Base-by-base conservation (phyloP, 2,329 filamentous ascomycete species). In the Penicillium sp. region DNA sequence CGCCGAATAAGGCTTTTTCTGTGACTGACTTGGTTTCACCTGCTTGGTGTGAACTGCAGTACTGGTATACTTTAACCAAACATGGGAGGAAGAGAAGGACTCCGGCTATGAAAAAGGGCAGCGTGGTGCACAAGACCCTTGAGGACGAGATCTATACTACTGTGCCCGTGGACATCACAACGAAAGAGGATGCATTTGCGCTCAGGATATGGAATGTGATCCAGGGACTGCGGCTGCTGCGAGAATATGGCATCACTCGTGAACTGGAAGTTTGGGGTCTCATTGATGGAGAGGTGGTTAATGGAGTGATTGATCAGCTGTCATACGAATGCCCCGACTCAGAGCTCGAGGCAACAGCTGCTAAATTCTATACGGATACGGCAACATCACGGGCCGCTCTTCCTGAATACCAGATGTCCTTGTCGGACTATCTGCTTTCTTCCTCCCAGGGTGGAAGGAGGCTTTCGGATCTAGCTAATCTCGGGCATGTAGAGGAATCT, bases 11-110 rank as follows among this genome's bases (percentile, higher is more conserved):
- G 67, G 85, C 89, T 0, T 80, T 97, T 7, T 91, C 89, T 0
- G 94, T 97, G 1, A 91, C 90, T 2, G 94, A 99, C 70, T 75
- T 97, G 20, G 85, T 92, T 0, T 88, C 90, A 1, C 92, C 92
- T 2, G 87, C 92, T 7, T 99, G 94, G 94, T 99, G 94, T 70
- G 93, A 99, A 72, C 72, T 97, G 52, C 92, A 97, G 69, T 95
- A 96, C 65, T 91, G 86, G 79, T 97, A 95, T 73, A 90, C 85
- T 0, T 80, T 99, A 48, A 89, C 86, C 3, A 86, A 84, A 48
- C 84, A 87, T 65, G 94, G 93, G 1, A 84, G 83, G 51, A 92
- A 89, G 68, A 87, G 83, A 47, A 80, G 80, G 27, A 97, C 92
- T 0, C 72, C 82, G 2, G 91, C 90, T 0, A 99, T 99, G 94